A percentile compares a stretch with the other conserved stretches of the same genome.
phyloP scores from a whole-genome alignment of 129 eudicot genomes.

The Scalesia atractyloides region DNA sequence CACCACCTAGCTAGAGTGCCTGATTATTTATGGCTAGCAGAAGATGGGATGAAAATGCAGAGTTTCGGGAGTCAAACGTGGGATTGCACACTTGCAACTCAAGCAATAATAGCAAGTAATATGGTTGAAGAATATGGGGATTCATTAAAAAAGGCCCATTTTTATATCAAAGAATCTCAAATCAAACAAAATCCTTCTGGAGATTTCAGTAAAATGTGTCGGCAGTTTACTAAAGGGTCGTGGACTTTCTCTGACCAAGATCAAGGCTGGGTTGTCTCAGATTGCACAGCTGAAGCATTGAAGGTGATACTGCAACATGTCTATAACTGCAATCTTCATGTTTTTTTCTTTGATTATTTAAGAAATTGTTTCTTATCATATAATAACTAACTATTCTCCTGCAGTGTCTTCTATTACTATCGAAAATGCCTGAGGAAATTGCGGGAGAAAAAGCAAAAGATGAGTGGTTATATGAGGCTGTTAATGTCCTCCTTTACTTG shows the following conservation, averaged over 20 bases:
- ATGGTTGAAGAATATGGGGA: conserved; percentile 83
- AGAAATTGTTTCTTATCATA: background rate
- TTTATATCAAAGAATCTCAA: conserved; percentile 73
- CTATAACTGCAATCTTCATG: background rate
- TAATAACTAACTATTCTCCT: conserved; percentile 18
- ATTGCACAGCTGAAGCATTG: conserved; percentile 51
- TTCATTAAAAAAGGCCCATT: conserved; percentile 65
- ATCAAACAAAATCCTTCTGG: conserved; percentile 48
- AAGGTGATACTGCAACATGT: conserved; percentile 27
- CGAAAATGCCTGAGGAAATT: conserved; percentile 48
- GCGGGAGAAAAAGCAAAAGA: conserved; percentile 40
- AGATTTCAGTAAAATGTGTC: conserved; percentile 41
- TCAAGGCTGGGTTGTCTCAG: conserved; percentile 54
- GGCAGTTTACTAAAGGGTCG: conserved; percentile 47
- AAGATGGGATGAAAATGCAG: conserved; percentile 90
- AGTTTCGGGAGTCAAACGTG: conserved; percentile 80
- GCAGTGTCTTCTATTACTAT: conserved; percentile 49
- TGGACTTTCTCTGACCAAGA: conserved; percentile 62
- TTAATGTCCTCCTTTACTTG: conserved; percentile 39
- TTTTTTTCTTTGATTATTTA: background rate
- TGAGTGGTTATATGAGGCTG: conserved; percentile 45
- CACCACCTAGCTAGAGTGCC: conserved; percentile 76
- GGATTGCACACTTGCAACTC: conserved; percentile 76
- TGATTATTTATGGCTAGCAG: conserved; percentile 79
- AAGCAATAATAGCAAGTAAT: conserved; percentile 62